Evolutionary conservation across 2,329 filamentous ascomycete genomes (phyloP).

Genomic region (Colletotrichum simmondsii): DNA sequence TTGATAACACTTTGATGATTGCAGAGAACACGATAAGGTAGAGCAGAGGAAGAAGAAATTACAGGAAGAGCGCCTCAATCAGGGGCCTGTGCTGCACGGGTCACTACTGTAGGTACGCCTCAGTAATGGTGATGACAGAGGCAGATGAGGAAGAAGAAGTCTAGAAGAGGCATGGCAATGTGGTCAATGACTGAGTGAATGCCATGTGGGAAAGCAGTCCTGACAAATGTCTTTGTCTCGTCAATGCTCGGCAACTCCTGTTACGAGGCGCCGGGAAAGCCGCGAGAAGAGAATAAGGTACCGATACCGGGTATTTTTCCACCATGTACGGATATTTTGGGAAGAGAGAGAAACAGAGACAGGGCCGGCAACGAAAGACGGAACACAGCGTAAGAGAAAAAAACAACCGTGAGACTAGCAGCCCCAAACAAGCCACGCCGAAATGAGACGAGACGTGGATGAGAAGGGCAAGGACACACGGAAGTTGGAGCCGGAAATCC

Average conservation of each 20-base stretch:
- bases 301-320: too few species aligned
- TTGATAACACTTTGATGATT: conserved; percentile 4
- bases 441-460: not conserved
- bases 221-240: conserved; percentile 21
- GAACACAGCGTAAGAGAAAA: not conserved
- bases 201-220: conserved; percentile 12
- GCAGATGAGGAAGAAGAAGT: not conserved
- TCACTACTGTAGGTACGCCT: not conserved
- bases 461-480: not conserved
- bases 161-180: conserved; percentile 6
- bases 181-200: not conserved
- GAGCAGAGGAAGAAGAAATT: conserved; percentile 4
- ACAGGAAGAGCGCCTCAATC: not conserved
- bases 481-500: conserved; percentile 3
- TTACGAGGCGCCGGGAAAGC: not conserved
- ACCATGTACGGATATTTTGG: not conserved
- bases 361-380: not conserved
- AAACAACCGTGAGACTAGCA: not conserved
- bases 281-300: not conserved
- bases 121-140: not conserved
- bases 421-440: not conserved
- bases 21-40: not conserved
- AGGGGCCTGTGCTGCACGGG: not conserved
- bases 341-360: not conserved
- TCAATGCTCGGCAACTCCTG: conserved; percentile 11